These are phyloP conservation scores for Leishmania aethiopica DNA, from an alignment of 208 protist genomes.

Conservation along the genomic window DNA sequence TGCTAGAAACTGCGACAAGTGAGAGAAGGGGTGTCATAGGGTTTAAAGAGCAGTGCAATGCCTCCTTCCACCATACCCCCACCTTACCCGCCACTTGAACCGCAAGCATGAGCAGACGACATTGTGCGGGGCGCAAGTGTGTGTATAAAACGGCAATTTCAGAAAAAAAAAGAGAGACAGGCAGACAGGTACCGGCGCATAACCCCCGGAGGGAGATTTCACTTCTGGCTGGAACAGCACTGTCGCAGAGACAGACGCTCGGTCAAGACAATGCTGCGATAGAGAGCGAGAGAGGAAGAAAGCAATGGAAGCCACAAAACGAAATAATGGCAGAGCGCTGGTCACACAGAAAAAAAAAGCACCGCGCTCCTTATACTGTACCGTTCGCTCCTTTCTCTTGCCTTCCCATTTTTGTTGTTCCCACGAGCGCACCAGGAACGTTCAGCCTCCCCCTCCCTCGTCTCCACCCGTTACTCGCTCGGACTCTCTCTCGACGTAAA, in stretches of 20 bases:
- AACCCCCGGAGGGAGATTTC: too few species aligned
- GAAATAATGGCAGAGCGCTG: not conserved
- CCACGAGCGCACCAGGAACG: not conserved
- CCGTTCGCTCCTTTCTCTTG: not conserved
- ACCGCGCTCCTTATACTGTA: not conserved
- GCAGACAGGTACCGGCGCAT: not conserved
- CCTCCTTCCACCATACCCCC: not conserved
- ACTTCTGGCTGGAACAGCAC: too few species aligned
- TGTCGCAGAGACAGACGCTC: too few species aligned
- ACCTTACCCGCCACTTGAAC: not conserved
- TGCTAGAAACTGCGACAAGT: not conserved
- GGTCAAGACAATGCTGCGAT: not conserved
- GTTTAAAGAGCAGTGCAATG: not conserved
- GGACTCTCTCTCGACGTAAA: not conserved
- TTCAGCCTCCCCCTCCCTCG: not conserved
- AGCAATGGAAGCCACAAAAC: not conserved
- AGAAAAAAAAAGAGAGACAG: constrained; percentile 7
- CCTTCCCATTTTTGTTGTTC: not conserved
- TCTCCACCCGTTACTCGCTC: not conserved
- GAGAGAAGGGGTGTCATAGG: not conserved
- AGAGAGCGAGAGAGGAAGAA: not conserved
- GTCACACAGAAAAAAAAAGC: too few species aligned
- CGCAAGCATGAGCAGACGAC: not conserved
- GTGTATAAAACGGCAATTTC: not conserved
- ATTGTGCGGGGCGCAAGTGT: not conserved